These are phyloP conservation scores for Retiboletus flavoniger DNA, from an alignment of 1,284 basidiomycete genomes.

Conservation along the genomic window DNA sequence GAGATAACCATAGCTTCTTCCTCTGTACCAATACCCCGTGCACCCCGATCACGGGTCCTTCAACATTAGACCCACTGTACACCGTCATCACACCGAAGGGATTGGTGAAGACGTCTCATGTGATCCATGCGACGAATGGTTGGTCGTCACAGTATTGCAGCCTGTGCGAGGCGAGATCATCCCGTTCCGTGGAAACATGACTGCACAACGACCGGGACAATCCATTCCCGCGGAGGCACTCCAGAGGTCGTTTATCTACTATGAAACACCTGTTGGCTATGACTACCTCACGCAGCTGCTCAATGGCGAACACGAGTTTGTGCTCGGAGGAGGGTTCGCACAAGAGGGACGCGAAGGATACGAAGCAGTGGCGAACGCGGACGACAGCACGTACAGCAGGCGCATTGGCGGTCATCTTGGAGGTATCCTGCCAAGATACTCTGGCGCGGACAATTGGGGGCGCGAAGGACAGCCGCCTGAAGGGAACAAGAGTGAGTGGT, in stretches of 20 bases:
- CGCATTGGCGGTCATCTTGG: constrained; percentile 39
- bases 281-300: constrained; percentile 57
- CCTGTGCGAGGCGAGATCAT: constrained; percentile 46
- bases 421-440: constrained; percentile 44
- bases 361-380: constrained; percentile 42
- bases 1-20: constrained; percentile 35
- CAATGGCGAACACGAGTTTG: constrained; percentile 40
- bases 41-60: constrained; percentile 34
- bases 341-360: constrained; percentile 35
- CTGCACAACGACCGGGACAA: constrained; percentile 47
- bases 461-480: constrained; percentile 29
- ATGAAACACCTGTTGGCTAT: constrained; percentile 40
- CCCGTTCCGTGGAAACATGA: constrained; percentile 51
- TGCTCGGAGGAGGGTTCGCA: constrained; percentile 51
- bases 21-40: constrained; percentile 44
- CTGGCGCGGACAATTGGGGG: constrained; percentile 44
- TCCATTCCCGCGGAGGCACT: constrained; percentile 32
- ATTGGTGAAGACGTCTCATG: constrained; percentile 39
- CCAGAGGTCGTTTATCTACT: constrained; percentile 43
- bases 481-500: constrained; percentile 30
- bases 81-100: constrained; percentile 46
- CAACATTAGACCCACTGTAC: constrained; percentile 32
- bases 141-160: constrained; percentile 52
- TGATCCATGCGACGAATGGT: constrained; percentile 63
- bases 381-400: constrained; percentile 42